Base-by-base conservation (phyloP, 1,284 basidiomycete species). In the Nidula niveotomentosa region DNA sequence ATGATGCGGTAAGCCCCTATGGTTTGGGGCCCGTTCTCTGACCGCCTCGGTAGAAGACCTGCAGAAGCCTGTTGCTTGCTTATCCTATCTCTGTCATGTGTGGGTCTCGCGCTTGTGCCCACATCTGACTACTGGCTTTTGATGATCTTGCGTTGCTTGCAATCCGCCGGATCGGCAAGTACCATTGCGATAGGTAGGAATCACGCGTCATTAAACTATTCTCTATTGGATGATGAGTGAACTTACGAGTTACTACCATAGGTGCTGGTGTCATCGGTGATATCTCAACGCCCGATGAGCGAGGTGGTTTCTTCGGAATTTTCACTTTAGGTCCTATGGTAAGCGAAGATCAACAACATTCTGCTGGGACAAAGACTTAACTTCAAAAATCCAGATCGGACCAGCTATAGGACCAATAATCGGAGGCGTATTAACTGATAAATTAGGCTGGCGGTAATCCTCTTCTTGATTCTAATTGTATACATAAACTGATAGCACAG, bases 381-480 rank as follows among this genome's bases (percentile, higher is more conserved):
- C 10, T 23, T 36, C 18, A 43, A 48, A 36, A 49, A 10, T 33
- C 53, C 62, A 82, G 80, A 58, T 81, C 48, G 82, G 79, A 8
- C 83, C 81, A 6, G 65, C 76, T 8, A 66, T 83, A 13, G 82
- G 78, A 13, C 83, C 83, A 17, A 74, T 84, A 1, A 73, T 90
- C 3, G 87, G 87, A 23, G 87, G 87, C 23, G 75, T 66, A 8
- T 69, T 90, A 12, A 69, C 86, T 10, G 77, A 84, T 51, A 70
- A 70, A 9, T 68, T 88, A 1, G 86, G 87, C 23, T 90, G 88
- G 88, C 81, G 88, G 87, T 84, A 53, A 51, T 72, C 52, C 4
- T 49, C 39, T 49, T 8, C 33, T 23, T 48, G 4, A n/a, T 56
- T 36, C 7, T 48, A 8, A 13, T 12, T 44, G 8, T 35, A 15